Percentiles rank a stretch among this genome's conserved stretches.
These are phyloP conservation scores for Salvia sclarea DNA, from an alignment of 305 asterid genomes.

Conservation along the genomic window DNA sequence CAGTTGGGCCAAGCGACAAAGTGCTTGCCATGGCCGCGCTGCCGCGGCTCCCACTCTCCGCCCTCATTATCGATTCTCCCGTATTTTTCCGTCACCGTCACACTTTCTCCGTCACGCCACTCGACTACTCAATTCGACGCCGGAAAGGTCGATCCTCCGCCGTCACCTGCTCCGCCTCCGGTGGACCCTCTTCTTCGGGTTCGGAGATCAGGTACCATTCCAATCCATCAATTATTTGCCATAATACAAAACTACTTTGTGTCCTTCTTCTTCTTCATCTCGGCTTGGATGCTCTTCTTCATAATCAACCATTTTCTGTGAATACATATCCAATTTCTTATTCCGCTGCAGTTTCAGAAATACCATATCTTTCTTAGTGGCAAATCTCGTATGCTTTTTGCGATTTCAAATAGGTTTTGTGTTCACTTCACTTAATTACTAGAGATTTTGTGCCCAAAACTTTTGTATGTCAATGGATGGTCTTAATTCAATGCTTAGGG, in stretches of 20 bases:
- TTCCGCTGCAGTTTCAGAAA: neutral
- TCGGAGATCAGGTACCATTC: slow-evolving; percentile 44
- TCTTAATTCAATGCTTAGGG: neutral
- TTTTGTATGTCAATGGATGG: neutral
- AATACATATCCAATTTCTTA: neutral
- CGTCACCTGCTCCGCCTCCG: slow-evolving; percentile 53
- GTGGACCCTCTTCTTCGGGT: slow-evolving; percentile 49
- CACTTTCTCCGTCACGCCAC: slow-evolving; percentile 23
- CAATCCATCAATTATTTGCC: neutral
- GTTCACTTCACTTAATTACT: neutral
- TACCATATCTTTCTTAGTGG: neutral
- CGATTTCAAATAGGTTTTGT: neutral
- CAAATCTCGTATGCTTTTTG: neutral
- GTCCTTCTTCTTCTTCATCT: neutral
- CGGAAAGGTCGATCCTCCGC: slow-evolving; percentile 33
- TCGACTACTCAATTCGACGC: slow-evolving; percentile 29
- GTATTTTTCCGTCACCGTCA: slow-evolving; percentile 29
- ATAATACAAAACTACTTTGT: neutral
- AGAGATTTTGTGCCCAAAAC: neutral
- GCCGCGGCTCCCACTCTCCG: slow-evolving; percentile 46
- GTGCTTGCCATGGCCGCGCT: slow-evolving; percentile 43
- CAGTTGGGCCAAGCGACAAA: neutral
- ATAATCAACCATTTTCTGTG: neutral
- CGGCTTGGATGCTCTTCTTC: neutral
- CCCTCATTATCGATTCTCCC: slow-evolving; percentile 24